Conservation (phyloP, 1,139 yeast genomes). For the Geotrichum cucujoidarum region DNA sequence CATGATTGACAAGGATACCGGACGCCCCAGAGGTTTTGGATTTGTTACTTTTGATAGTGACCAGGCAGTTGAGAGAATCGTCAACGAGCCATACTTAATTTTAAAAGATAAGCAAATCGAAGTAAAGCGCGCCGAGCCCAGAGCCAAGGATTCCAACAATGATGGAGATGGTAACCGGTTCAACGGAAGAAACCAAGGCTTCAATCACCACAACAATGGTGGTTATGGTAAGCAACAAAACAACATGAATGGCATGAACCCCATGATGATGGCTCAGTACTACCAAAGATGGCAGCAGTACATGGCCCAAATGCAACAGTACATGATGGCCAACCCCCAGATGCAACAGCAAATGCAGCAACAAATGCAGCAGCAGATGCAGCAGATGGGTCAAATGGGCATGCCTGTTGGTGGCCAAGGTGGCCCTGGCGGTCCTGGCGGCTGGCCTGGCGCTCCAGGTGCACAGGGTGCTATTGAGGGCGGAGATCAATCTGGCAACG, state of each 20-base stretch:
- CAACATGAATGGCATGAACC: slow-evolving; percentile 50
- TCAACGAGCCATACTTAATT: slow-evolving; percentile 73
- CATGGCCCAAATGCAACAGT: slow-evolving; percentile 39
- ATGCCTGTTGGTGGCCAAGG: slow-evolving; percentile 12
- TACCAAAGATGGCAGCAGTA: slow-evolving; percentile 83
- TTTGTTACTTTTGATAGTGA: slow-evolving; percentile 95
- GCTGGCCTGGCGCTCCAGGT: slow-evolving; percentile 3
- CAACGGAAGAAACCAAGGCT: slow-evolving; percentile 25
- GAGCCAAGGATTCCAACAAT: slow-evolving; percentile 34
- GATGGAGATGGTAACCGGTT: slow-evolving; percentile 23
- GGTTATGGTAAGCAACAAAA: slow-evolving; percentile 19
- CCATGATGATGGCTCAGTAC: slow-evolving; percentile 83
- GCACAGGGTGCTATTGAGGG: not conserved
- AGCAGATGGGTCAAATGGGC: slow-evolving; percentile 25
- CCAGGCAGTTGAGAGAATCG: slow-evolving; percentile 88
- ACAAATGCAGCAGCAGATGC: slow-evolving; percentile 32
- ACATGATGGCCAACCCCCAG: slow-evolving; percentile 36
- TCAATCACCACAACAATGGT: slow-evolving; percentile 15
- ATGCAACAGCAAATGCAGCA: slow-evolving; percentile 44
- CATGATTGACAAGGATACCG: slow-evolving; percentile 97
- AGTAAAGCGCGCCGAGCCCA: slow-evolving; percentile 97
- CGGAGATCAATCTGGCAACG: not conserved
- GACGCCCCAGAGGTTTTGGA: slow-evolving; percentile 96
- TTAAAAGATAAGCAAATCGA: slow-evolving; percentile 91
- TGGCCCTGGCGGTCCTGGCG: slow-evolving; percentile 3